phyloP scores from a whole-genome alignment of 2,329 filamentous ascomycete species.

The Neonectria magnoliae region DNA sequence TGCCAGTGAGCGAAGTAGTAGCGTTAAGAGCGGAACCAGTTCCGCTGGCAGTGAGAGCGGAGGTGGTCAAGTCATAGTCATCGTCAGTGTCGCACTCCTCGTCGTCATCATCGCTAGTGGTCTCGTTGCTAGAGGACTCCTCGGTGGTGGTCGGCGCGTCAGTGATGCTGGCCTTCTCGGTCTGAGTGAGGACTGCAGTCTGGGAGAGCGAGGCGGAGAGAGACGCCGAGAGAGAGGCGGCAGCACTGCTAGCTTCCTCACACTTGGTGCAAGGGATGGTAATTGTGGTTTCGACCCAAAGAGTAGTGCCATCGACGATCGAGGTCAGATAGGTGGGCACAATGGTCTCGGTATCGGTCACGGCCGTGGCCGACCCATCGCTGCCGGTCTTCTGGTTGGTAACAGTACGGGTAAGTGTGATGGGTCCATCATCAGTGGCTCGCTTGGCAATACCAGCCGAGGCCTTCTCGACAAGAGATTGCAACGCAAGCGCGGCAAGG shows the following conservation, averaged over 20 bases:
- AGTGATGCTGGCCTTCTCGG: constrained; percentile 21
- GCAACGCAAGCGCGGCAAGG: constrained; percentile 39
- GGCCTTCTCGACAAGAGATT: constrained; percentile 33
- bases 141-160: constrained; percentile 26
- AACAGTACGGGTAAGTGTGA: constrained; percentile 23
- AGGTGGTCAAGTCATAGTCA: constrained; percentile 13
- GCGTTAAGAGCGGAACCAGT: not conserved
- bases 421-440: constrained; percentile 22
- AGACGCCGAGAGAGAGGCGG: constrained; percentile 35
- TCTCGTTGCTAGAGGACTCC: constrained; percentile 13
- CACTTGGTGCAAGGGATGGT: constrained; percentile 22
- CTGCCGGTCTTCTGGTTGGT: constrained; percentile 15
- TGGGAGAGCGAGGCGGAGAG: not conserved
- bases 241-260: constrained; percentile 27
- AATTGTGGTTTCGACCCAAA: constrained; percentile 23
- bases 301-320: constrained; percentile 21
- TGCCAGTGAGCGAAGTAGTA: not conserved
- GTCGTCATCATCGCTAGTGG: constrained; percentile 19
- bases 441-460: constrained; percentile 34
- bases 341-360: constrained; percentile 22
- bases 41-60: constrained; percentile 3
- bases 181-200: not conserved
- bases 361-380: constrained; percentile 7
- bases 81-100: constrained; percentile 22
- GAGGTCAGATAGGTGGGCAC: constrained; percentile 17